Percentiles rank a stretch among this genome's conserved stretches.
These are phyloP conservation scores for Penicillium nordicum DNA, from an alignment of 2,329 filamentous ascomycete species.

Conservation along the genomic window DNA sequence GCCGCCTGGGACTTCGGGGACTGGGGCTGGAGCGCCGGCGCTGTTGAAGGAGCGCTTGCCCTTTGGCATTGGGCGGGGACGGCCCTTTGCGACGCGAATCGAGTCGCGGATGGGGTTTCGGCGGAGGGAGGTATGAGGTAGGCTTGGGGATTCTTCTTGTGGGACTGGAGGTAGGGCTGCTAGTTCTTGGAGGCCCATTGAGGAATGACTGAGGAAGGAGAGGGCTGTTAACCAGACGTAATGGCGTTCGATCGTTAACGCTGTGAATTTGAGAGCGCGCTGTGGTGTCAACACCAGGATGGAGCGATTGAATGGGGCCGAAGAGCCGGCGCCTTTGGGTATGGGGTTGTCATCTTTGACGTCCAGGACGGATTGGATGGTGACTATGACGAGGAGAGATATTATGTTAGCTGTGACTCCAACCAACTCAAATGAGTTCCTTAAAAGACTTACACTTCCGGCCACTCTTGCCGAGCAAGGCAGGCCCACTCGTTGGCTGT, in stretches of 20 bases:
- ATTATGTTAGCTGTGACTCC: constrained; percentile 2
- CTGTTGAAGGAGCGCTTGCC: constrained; percentile 41
- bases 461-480: constrained; percentile 88
- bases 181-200: constrained; percentile 74
- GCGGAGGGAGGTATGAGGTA: constrained; percentile 48
- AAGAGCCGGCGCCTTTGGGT: constrained; percentile 62
- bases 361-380: constrained; percentile 92
- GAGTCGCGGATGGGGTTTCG: constrained; percentile 75
- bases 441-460: constrained; percentile 72
- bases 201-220: constrained; percentile 89
- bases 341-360: constrained; percentile 89
- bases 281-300: constrained; percentile 93
- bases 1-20: constrained; percentile 33
- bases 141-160: constrained; percentile 39
- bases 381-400: constrained; percentile 55
- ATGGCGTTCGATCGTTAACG: constrained; percentile 76
- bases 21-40: constrained; percentile 26
- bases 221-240: constrained; percentile 93
- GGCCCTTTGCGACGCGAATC: constrained; percentile 80
- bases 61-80: constrained; percentile 45
- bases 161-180: constrained; percentile 56
- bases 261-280: constrained; percentile 92
- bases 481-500: constrained; percentile 83
- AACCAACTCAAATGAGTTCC: neutral
- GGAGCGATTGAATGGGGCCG: constrained; percentile 76